Base-by-base conservation (phyloP, 768 basidiomycete genomes). In the Boletus edulis region DNA sequence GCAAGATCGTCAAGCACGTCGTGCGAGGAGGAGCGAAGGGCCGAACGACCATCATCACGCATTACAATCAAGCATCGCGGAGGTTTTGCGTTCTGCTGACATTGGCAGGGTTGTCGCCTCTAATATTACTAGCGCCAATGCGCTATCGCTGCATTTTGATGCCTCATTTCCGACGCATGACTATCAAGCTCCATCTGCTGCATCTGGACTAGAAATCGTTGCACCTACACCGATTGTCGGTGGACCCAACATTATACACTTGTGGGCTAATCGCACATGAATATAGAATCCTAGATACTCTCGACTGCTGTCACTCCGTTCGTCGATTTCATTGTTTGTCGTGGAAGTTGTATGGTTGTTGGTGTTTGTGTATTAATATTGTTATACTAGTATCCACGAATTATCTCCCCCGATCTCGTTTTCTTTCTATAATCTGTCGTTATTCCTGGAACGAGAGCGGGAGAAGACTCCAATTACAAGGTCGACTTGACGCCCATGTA, bases 81-180 rank as follows among this genome's bases (percentile, higher is more conserved):
- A 62, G 38, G 53, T 27, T 29, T 61, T 70, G 56, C 48, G 46
- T 1, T 45, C 53, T 58, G 58, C 52, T 55, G 58, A 58, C 54
- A 46, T 42, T 46, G 54, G 37, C 47, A 65, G 62, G 52, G 57
- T 34, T 49, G 56, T 40, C 51, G 44, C 43, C 57, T 40, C 65
- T 50, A 57, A 67, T 55, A 65, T 71, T 46, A 62, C 59, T 48
- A 52, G 66, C 40, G 64, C 69, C 8, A 70, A 71, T 27, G 69
- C 69, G 55, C 56, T 71, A 65, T 72, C 71, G 40, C 67, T 71
- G 52, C 65, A 67, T 67, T 71, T 71, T 63, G 69, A 71, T 69
- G 69, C 69, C 69, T 71, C 69, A 49, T 60, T 65, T 56, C 58
- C 69, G 22, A 37, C 62, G 49, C 69, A 68, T 54, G 68, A 59